Base-by-base conservation (phyloP, 2,329 filamentous ascomycete genomes). In the Fusarium euwallaceae region DNA sequence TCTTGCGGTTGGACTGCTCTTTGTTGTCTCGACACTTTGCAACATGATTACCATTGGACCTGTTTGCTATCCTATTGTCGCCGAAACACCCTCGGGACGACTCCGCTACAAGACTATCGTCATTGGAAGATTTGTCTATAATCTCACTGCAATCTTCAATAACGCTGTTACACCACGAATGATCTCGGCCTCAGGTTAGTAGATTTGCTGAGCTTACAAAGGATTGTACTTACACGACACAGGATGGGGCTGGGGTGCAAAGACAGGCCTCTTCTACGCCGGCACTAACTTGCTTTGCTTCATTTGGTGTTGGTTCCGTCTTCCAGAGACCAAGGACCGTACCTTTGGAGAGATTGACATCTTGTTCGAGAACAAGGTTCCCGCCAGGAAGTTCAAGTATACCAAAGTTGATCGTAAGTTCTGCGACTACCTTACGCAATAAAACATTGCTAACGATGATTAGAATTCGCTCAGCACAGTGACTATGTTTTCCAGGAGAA, bases 211-310 rank as follows among this genome's bases (percentile, higher is more conserved):
- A 27, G 29, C 2, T 6, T 20, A 1, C 1, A 16, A 22, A 22
- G n/a, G 11, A 16, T 16, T 3, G 1, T 34, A 56, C 51, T 56
- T 4, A 56, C 51, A 34, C 17, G 4, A 10, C 0, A 56, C 73
- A n/a, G 43, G 78, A 9, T 58, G 55, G 55, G 55, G 55, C 14
- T 58, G 55, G 55, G 55, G 55, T 37, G 55, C 55, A 14, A 58
- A 58, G 20, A 58, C 55, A 0, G 55, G 55, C 2, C 55, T 58
- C 8, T 58, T 58, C 20, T 58, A 80, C 70, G 78, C 78, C 22
- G 78, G 78, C 3, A 69, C 66, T 1, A 66, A 66, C 34, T n/a
- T 70, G 16, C 78, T 86, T 41, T 84, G 85, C 72, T 76, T 84
- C 27, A 51, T 83, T 12, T 84, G 84, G 64, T 61, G 53, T 27